These are phyloP conservation scores for Actinomortierella ambigua DNA, from an alignment of 371 early-diverging fungal genomes.

Conservation along the genomic window DNA sequence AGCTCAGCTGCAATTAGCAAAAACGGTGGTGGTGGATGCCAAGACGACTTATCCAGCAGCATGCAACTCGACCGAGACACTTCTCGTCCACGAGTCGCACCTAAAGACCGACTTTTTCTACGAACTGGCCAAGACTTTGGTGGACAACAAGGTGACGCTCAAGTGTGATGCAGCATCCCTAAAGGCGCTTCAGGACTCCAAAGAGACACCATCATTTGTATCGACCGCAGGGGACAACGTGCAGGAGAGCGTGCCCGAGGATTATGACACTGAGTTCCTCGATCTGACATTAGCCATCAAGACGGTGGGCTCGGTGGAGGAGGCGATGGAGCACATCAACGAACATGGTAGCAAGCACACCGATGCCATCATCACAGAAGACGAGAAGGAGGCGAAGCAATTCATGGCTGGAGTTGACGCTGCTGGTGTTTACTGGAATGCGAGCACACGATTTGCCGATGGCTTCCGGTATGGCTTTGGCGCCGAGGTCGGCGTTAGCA, in stretches of 20 bases:
- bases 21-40: conserved; percentile 84
- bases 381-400: conserved; percentile 68
- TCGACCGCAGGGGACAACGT: conserved; percentile 26
- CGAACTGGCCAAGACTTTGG: conserved; percentile 59
- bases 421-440: conserved; percentile 98
- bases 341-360: conserved; percentile 94
- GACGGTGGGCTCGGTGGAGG: conserved; percentile 74
- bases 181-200: conserved; percentile 27
- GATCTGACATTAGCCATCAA: conserved; percentile 86
- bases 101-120: conserved; percentile 54
- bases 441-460: conserved; percentile 95
- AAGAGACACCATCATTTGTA: conserved; percentile 13
- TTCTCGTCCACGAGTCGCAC: conserved; percentile 77
- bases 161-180: conserved; percentile 57
- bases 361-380: conserved; percentile 90
- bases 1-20: conserved; percentile 77
- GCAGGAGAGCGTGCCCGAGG: conserved; percentile 49
- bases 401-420: conserved; percentile 94
- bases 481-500: conserved; percentile 95
- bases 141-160: conserved; percentile 61
- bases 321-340: conserved; percentile 91
- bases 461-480: conserved; percentile 98
- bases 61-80: conserved; percentile 93
- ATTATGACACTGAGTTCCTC: conserved; percentile 91
- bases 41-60: conserved; percentile 97